Evolutionary conservation across 805 yeast genomes (phyloP).

Genomic region (Candida sanyiensis): DNA sequence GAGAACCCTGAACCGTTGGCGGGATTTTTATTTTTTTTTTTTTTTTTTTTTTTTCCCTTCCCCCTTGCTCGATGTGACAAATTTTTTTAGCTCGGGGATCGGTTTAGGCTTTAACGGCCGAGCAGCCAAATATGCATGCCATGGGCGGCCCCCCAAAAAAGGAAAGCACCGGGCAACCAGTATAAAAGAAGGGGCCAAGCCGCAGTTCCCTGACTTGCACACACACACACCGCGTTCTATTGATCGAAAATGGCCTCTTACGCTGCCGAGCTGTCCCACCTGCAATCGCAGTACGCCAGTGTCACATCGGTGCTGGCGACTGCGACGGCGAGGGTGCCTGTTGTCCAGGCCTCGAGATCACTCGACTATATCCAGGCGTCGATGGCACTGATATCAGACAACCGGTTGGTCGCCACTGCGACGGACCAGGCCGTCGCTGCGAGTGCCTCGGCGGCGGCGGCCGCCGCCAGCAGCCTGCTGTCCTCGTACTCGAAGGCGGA

Average conservation of each 20-base stretch:
- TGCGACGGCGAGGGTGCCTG: conserved; percentile 9
- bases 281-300: conserved; percentile 12
- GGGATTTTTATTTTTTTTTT: too few species aligned
- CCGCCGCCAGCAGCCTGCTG: conserved; percentile 6
- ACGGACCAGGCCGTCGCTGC: conserved; percentile 9
- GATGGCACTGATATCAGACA: conserved; percentile 10
- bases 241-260: not conserved
- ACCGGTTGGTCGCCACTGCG: conserved; percentile 14
- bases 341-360: conserved; percentile 17
- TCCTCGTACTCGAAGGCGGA: conserved; percentile 9
- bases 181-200: too few species aligned
- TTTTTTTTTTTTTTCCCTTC: too few species aligned
- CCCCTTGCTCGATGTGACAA: too few species aligned
- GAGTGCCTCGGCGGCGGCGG: conserved; percentile 12
- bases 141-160: too few species aligned
- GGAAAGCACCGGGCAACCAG: too few species aligned
- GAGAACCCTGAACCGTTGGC: too few species aligned
- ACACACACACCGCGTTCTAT: too few species aligned
- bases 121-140: too few species aligned
- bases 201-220: too few species aligned
- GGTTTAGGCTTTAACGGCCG: too few species aligned
- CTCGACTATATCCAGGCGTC: conserved; percentile 19
- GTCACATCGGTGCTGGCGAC: conserved; percentile 18
- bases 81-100: too few species aligned
- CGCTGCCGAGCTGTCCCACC: conserved; percentile 12